Evolutionary conservation across 2,329 filamentous ascomycete species (phyloP).

Genomic region (Lachnellula willkommii): DNA sequence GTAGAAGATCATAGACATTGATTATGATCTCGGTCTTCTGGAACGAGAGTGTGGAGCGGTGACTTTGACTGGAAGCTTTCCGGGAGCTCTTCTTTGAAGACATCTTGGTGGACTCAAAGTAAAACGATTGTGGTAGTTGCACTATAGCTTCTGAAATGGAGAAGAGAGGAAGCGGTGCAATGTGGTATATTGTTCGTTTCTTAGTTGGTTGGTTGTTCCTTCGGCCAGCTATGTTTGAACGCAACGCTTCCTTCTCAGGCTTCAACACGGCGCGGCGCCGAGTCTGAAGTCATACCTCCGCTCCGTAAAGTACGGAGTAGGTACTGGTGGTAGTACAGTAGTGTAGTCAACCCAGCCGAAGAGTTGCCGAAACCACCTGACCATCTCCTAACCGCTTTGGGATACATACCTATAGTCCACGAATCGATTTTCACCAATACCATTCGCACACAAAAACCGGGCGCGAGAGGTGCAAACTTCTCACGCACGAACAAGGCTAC

Average conservation of each 20-base stretch:
- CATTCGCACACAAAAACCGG: constrained; percentile 22
- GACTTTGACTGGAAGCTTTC: constrained; percentile 31
- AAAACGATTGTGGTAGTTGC: neutral
- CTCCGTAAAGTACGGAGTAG: too few species aligned
- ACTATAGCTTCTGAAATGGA: neutral
- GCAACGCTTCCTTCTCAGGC: too few species aligned
- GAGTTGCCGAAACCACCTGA: too few species aligned
- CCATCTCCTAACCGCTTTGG: too few species aligned
- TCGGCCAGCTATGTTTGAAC: too few species aligned
- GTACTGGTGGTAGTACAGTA: too few species aligned
- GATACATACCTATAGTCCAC: too few species aligned
- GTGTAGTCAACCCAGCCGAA: too few species aligned
- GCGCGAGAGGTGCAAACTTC: constrained; percentile 14
- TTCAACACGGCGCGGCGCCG: too few species aligned
- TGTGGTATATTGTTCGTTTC: neutral
- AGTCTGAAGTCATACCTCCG: too few species aligned
- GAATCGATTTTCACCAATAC: neutral
- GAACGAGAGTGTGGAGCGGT: constrained; percentile 62
- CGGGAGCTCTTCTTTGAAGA: constrained; percentile 27
- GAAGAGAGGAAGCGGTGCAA: neutral
- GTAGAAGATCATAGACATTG: constrained; percentile 72
- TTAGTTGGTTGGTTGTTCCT: neutral
- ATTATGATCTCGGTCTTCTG: constrained; percentile 70
- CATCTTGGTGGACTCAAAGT: constrained; percentile 12
- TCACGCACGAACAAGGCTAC: constrained; percentile 22